A percentile compares a stretch with the other conserved stretches of the same genome.
Evolutionary conservation across 1,284 basidiomycete species (phyloP).

Genomic region (Ceratobasidium sp.): DNA sequence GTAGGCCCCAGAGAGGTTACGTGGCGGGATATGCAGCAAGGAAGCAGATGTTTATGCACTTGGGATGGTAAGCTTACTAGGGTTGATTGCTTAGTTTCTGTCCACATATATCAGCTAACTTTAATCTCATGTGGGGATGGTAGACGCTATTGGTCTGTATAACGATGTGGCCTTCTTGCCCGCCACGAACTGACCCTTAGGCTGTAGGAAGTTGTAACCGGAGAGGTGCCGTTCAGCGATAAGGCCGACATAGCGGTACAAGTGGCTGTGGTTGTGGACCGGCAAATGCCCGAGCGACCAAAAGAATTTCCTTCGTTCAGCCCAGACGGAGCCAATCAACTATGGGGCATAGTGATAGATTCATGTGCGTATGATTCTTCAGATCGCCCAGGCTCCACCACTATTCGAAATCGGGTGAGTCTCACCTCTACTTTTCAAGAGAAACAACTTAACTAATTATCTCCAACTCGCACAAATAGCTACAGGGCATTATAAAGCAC

Average conservation of each 20-base stretch:
- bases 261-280: background rate
- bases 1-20: too few relatives aligned
- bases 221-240: background rate
- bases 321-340: background rate
- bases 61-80: background rate
- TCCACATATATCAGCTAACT: too few relatives aligned
- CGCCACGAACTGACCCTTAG: background rate
- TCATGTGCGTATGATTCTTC: background rate
- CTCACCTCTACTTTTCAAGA: too few relatives aligned
- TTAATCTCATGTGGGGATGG: background rate
- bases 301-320: background rate
- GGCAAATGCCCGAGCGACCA: background rate
- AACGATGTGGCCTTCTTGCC: too few relatives aligned
- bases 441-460: too few relatives aligned
- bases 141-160: background rate
- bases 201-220: background rate
- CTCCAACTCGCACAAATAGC: too few relatives aligned
- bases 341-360: background rate
- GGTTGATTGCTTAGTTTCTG: background rate
- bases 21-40: background rate
- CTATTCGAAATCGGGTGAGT: background rate
- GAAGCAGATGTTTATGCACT: slow-evolving; percentile 20
- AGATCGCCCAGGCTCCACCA: background rate
- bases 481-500: too few relatives aligned
- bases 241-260: background rate